Evolutionary conservation across 805 yeast species (phyloP), one percentile per base, ranked within the genome.

Genomic region (Tetrapisispora fleetii): DNA sequence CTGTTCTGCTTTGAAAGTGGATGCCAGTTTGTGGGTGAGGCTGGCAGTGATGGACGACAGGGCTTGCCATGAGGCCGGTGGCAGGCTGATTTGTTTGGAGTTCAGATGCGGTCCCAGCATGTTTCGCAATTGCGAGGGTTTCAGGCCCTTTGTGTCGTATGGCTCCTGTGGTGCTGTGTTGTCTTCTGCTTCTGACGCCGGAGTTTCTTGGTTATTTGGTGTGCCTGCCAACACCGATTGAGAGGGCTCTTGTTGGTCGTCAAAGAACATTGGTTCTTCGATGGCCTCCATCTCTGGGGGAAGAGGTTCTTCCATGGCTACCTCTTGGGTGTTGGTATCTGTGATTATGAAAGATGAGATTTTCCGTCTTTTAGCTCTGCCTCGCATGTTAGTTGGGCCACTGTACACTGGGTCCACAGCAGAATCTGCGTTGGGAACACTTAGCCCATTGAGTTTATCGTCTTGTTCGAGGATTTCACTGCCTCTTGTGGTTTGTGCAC

Each of bases 31-130:
- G 19, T 41, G 37, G 1, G 54, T 37, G 3, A 59, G 14, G 1
- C 41, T 22, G 10, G 47, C 49, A 4, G 59, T 47, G 4, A 48
- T 49, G 3, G 42, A 41, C 33, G 54, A 55, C n/a, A 58, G 24
- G 9, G 49, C 19, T 22, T 46, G 45, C 62, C 62, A 58, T 2
- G 56, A 47, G 10, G 48, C 43, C 4, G 37, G 3, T 6, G 40
- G 17, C 22, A 43, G 11, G 7, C 38, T 24, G 13, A 42, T 33
- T 6, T 43, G 21, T 4, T 42, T 37, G 21, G 19, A 13, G 14
- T 36, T 17, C 21, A 43, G 11, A 16, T 17, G 32, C 5, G 47
- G 46, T 21, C 22, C 27, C 6, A 41, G 8, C 33, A 43, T 18
- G 19, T 22, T 17, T 39, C 22, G 19, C 24, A 45, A 17, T 33